These are phyloP conservation scores for Psidium guajava DNA, from an alignment of 345 rosid species.

Conservation along the genomic window DNA sequence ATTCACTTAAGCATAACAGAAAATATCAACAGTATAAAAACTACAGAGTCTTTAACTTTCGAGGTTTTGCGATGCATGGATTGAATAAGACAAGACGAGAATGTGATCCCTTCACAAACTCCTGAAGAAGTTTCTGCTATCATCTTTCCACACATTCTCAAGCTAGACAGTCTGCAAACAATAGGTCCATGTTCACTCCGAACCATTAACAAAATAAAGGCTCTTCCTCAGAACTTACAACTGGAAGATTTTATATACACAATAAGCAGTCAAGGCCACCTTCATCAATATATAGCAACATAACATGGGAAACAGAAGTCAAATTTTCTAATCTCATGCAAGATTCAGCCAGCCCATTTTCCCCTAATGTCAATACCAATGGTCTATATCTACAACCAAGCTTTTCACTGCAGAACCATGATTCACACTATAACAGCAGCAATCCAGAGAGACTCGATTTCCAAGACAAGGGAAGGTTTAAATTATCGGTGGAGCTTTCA, in stretches of 20 bases:
- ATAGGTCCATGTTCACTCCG: not conserved
- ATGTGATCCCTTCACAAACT: not conserved
- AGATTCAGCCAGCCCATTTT: not conserved
- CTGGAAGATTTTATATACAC: not conserved
- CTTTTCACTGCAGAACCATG: not conserved
- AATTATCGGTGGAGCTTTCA: not conserved
- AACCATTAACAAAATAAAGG: not conserved
- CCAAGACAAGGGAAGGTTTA: not conserved
- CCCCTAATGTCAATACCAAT: not conserved
- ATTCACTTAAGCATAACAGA: not conserved
- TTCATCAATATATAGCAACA: not conserved
- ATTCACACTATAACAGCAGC: not conserved
- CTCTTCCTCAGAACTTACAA: not conserved
- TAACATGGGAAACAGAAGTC: not conserved
- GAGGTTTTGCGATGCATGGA: not conserved
- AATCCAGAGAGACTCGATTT: not conserved
- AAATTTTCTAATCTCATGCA: not conserved
- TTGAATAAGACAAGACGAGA: not conserved
- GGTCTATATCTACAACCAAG: not conserved
- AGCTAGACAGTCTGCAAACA: not conserved
- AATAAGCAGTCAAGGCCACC: not conserved
- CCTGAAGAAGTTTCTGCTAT: not conserved
- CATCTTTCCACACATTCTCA: not conserved
- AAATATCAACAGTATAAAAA: not conserved
- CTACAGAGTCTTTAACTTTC: not conserved